These are phyloP conservation scores for Carex arenaria DNA, from an alignment of 202 grass and related monocot genomes.

Conservation along the genomic window DNA sequence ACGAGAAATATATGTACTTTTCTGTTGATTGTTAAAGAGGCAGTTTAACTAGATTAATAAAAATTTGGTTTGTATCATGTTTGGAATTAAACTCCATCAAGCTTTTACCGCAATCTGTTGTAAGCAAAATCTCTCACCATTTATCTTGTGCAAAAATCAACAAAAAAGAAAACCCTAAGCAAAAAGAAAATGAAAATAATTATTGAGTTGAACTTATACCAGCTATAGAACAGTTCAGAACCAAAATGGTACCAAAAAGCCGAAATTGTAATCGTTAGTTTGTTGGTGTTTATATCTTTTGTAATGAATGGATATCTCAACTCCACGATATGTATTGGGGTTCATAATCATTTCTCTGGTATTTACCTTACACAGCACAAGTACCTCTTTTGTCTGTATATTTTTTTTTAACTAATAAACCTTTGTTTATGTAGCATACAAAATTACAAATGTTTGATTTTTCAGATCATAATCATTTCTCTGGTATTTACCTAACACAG, in stretches of 20 bases:
- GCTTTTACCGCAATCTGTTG: not conserved
- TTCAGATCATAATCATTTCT: not conserved
- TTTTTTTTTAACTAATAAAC: not conserved
- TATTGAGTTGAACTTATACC: not conserved
- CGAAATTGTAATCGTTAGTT: not conserved
- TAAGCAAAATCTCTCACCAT: not conserved
- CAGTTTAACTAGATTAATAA: not conserved
- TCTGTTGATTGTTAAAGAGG: not conserved
- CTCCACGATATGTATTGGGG: not conserved
- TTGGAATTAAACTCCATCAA: not conserved
- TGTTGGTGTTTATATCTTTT: not conserved
- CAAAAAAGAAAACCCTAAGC: not conserved
- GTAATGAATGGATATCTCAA: not conserved
- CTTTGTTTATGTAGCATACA: not conserved
- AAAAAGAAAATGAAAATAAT: not conserved
- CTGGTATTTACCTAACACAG: not conserved
- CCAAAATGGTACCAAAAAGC: not conserved
- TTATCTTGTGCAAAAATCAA: not conserved
- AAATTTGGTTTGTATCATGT: not conserved
- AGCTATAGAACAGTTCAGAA: not conserved
- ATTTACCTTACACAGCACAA: not conserved
- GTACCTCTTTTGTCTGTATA: not conserved
- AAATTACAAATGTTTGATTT: not conserved
- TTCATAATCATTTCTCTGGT: not conserved
- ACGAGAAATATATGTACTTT: slow-evolving; percentile 15